These are phyloP conservation scores for Chenopodium quinoa DNA, from an alignment of 148 eudicot species.

Conservation along the genomic window DNA sequence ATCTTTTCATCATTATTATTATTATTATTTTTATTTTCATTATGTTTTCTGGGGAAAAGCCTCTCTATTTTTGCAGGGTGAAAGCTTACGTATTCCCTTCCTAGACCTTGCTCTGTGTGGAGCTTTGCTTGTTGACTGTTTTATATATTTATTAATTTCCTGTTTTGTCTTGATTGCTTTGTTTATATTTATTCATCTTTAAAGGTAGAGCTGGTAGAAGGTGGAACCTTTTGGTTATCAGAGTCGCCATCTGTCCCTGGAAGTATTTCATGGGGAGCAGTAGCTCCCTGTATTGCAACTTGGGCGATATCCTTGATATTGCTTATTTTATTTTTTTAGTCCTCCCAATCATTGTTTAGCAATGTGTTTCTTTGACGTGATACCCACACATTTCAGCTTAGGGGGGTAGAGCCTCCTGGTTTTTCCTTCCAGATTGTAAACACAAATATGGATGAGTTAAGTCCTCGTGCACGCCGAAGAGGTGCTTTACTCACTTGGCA, in stretches of 20 bases:
- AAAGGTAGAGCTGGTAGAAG: slow-evolving; percentile 92
- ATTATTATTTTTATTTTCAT: background rate
- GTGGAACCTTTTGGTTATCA: slow-evolving; percentile 98
- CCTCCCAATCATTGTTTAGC: background rate
- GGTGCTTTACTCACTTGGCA: slow-evolving; percentile 99
- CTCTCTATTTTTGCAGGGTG: background rate
- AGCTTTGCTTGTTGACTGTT: background rate
- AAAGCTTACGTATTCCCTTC: background rate
- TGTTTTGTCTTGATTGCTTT: background rate
- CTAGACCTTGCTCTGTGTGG: slow-evolving; percentile 3
- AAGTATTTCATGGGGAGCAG: slow-evolving; percentile 91
- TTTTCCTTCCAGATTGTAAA: slow-evolving; percentile 96
- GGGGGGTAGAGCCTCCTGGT: slow-evolving; percentile 94
- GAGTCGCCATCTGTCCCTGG: slow-evolving; percentile 98
- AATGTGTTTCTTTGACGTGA: slow-evolving; percentile 59
- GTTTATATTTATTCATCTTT: slow-evolving; percentile 2
- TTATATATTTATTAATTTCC: background rate
- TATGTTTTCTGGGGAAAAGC: background rate
- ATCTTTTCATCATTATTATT: background rate
- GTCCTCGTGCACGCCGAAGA: slow-evolving; percentile 95
- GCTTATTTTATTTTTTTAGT: background rate
- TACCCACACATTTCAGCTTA: slow-evolving; percentile 89
- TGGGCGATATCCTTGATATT: slow-evolving; percentile 93
- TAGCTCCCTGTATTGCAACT: slow-evolving; percentile 81
- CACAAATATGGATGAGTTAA: slow-evolving; percentile 86